phyloP scores from a whole-genome alignment of 163 green algal species.

The Chlorella variabilis region DNA sequence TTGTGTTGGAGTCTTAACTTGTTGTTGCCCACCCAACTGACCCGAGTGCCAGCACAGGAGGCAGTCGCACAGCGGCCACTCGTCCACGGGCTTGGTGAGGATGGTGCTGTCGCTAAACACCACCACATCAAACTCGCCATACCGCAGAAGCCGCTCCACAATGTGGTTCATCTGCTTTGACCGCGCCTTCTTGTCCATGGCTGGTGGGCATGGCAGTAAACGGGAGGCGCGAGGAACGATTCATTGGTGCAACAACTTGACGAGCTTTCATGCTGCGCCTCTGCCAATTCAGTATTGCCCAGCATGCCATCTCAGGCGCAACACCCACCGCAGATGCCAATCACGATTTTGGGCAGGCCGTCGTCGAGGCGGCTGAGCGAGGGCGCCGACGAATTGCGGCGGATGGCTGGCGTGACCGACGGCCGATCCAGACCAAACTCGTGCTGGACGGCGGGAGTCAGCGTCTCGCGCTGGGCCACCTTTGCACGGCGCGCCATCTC shows the following conservation, averaged over 20 bases:
- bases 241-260: too few relatives aligned
- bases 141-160: slow-evolving; percentile 81
- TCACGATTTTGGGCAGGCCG: slow-evolving; percentile 57
- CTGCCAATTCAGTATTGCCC: neutral
- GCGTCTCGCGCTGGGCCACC: slow-evolving; percentile 19
- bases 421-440: slow-evolving; percentile 9
- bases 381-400: slow-evolving; percentile 36
- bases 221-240: too few relatives aligned
- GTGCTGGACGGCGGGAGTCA: slow-evolving; percentile 1
- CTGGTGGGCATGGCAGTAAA: slow-evolving; percentile 31
- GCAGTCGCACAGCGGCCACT: slow-evolving; percentile 87
- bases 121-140: slow-evolving; percentile 91
- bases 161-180: slow-evolving; percentile 96
- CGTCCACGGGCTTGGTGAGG: slow-evolving; percentile 75
- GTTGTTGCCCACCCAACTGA: too few relatives aligned
- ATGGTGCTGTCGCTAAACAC: slow-evolving; percentile 93
- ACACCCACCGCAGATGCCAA: slow-evolving; percentile 59
- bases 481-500: slow-evolving; percentile 14
- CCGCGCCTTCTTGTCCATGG: slow-evolving; percentile 71
- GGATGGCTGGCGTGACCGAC: neutral
- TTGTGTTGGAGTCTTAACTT: too few relatives aligned
- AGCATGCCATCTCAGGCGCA: neutral
- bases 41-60: slow-evolving; percentile 94
- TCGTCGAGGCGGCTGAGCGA: slow-evolving; percentile 9
- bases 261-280: neutral